Conservation (phyloP, 2,329 filamentous ascomycete genomes). For the Verticillium tricorpus region DNA sequence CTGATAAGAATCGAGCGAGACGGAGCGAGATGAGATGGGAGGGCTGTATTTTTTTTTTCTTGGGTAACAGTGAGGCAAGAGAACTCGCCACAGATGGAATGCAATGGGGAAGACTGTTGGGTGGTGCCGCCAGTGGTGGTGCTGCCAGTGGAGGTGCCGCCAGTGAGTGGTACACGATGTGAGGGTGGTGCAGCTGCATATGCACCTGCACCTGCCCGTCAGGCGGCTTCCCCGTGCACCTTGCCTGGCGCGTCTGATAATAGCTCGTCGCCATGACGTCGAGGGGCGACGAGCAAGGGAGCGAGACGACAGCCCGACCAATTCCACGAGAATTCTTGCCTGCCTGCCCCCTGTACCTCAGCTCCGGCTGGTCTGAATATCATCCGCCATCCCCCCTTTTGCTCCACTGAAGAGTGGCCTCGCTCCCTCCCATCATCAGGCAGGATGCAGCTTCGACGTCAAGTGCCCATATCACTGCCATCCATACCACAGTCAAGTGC, state of each 20-base stretch:
- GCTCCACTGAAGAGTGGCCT: no score
- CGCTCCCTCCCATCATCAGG: no score
- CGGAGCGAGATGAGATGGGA: neutral
- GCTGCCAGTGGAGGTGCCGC: no score
- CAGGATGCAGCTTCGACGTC: no score
- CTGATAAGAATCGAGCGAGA: neutral
- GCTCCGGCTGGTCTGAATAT: no score
- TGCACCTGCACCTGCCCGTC: neutral
- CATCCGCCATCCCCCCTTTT: no score
- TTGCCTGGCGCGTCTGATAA: neutral
- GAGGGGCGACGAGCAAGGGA: neutral
- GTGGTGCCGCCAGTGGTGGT: no score
- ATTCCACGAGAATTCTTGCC: slow-evolving; percentile 14
- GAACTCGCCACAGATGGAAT: neutral
- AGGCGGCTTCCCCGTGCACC: neutral
- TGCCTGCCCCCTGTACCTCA: neutral
- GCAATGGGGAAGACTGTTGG: neutral
- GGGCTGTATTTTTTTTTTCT: neutral
- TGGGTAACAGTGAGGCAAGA: no score
- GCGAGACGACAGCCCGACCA: slow-evolving; percentile 10
- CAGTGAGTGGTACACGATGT: neutral
- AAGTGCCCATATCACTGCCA: no score
- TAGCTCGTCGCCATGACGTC: slow-evolving; percentile 2
- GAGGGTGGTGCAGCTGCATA: neutral
- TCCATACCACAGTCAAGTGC: no score